phyloP scores from a whole-genome alignment of 495 filamentous ascomycete species.

The Penicillium cosmopolitanum region DNA sequence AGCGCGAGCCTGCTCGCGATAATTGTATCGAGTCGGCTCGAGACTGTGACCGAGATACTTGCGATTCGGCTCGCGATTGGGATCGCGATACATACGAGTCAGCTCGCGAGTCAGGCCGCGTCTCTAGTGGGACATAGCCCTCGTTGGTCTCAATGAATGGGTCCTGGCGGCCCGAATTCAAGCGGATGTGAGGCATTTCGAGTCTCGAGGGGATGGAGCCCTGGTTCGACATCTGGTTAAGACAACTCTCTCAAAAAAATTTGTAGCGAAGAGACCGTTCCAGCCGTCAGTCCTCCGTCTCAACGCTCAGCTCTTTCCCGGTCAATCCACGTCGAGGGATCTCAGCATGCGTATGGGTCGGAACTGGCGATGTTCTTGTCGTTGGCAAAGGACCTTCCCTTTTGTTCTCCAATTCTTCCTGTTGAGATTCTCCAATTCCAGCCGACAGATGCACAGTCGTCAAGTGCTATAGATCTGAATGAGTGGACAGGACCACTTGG shows the following conservation, averaged over 20 bases:
- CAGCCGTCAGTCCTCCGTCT: neutral
- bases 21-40: constrained; percentile 17
- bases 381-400: neutral
- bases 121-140: constrained; percentile 25
- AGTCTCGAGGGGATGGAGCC: constrained; percentile 14
- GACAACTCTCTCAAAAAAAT: neutral
- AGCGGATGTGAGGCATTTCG: constrained; percentile 56
- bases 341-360: neutral
- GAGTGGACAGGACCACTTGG: constrained; percentile 35
- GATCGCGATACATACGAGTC: neutral
- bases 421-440: neutral
- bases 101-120: constrained; percentile 2
- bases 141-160: constrained; percentile 43
- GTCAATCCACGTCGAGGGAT: constrained; percentile 7
- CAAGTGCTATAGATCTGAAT: constrained; percentile 23
- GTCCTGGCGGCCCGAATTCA: constrained; percentile 62
- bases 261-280: neutral
- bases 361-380: neutral
- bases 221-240: constrained; percentile 26
- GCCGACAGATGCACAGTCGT: constrained; percentile 15
- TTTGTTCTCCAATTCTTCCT: neutral
- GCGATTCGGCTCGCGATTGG: neutral
- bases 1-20: constrained; percentile 1
- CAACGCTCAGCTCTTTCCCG: neutral
- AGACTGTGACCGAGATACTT: neutral